These are phyloP conservation scores for Nannizziopsis barbatae DNA, from an alignment of 2,329 filamentous ascomycete genomes.

Conservation along the genomic window DNA sequence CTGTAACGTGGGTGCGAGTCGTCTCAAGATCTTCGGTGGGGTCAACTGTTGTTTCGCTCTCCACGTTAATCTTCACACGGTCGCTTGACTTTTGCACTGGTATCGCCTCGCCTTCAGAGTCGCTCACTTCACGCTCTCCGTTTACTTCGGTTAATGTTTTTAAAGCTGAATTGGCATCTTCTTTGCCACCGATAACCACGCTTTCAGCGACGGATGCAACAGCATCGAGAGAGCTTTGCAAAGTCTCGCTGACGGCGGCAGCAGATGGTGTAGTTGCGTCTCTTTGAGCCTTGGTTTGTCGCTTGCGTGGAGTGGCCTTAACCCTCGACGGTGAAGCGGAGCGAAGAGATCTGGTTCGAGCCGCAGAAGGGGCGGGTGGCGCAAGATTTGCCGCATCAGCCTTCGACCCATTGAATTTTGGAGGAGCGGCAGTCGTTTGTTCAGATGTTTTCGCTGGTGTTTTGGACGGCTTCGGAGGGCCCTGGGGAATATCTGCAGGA, in stretches of 20 bases:
- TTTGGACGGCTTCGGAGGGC: slow-evolving; percentile 34
- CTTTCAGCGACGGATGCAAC: slow-evolving; percentile 24
- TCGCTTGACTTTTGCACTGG: slow-evolving; percentile 13
- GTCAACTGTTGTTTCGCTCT: slow-evolving; percentile 50
- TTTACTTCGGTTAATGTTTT: slow-evolving; percentile 22
- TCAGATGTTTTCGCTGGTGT: slow-evolving; percentile 43
- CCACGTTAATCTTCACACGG: slow-evolving; percentile 59
- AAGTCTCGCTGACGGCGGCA: slow-evolving; percentile 37
- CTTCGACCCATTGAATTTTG: slow-evolving; percentile 56
- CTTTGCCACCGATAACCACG: slow-evolving; percentile 14
- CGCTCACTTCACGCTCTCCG: slow-evolving; percentile 23
- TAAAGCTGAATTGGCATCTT: slow-evolving; percentile 16
- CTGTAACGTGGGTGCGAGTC: slow-evolving; percentile 60
- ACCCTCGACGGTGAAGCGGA: slow-evolving; percentile 47
- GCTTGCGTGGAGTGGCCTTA: slow-evolving; percentile 45
- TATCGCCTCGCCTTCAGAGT: slow-evolving; percentile 6
- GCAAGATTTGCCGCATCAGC: slow-evolving; percentile 29
- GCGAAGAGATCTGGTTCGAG: slow-evolving; percentile 45
- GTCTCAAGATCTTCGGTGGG: slow-evolving; percentile 48
- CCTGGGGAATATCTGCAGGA: slow-evolving; percentile 59
- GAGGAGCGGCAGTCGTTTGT: slow-evolving; percentile 70
- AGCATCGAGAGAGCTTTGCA: slow-evolving; percentile 40
- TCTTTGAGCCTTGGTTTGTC: slow-evolving; percentile 40
- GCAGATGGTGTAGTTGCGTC: slow-evolving; percentile 41
- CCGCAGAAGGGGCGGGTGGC: slow-evolving; percentile 19